Conservation (phyloP, 2,329 filamentous ascomycete species). For the Cytospora schulzeri region DNA sequence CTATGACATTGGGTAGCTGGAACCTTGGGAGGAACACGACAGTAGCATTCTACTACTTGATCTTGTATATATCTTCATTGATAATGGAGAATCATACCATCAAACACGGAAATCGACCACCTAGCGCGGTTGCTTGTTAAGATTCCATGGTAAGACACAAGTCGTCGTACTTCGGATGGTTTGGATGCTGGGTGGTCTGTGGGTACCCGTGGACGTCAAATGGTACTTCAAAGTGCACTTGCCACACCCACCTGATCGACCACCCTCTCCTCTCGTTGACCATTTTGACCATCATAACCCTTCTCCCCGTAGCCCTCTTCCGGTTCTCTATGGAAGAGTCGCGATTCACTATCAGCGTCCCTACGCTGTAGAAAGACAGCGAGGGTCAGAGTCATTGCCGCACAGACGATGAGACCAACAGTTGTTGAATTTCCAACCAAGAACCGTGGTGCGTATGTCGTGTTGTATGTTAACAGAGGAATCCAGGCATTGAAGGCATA, state of each 20-base stretch:
- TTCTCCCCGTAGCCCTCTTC: background rate
- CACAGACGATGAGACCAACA: slow-evolving; percentile 31
- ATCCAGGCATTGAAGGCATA: slow-evolving; percentile 35
- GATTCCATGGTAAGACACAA: no score
- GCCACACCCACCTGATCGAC: background rate
- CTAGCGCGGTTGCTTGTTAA: no score
- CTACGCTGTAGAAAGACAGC: slow-evolving; percentile 30
- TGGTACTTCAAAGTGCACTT: no score
- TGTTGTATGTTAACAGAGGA: slow-evolving; percentile 33
- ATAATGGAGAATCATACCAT: no score
- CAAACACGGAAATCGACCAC: no score
- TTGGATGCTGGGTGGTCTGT: no score
- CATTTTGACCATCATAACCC: background rate
- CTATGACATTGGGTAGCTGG: background rate
- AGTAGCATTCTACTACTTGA: background rate
- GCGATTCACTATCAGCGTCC: slow-evolving; percentile 13
- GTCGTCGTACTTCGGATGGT: no score
- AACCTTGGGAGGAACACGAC: accelerated
- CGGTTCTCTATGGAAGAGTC: background rate
- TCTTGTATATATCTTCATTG: background rate
- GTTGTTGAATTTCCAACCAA: slow-evolving; percentile 33
- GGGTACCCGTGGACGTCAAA: no score
- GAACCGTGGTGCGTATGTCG: slow-evolving; percentile 32
- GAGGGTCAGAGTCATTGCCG: slow-evolving; percentile 30
- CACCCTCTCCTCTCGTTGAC: background rate